phyloP scores from a whole-genome alignment of 225 moss, liverwort and hornwort species.

The Pseudisothecium myosuroides region DNA sequence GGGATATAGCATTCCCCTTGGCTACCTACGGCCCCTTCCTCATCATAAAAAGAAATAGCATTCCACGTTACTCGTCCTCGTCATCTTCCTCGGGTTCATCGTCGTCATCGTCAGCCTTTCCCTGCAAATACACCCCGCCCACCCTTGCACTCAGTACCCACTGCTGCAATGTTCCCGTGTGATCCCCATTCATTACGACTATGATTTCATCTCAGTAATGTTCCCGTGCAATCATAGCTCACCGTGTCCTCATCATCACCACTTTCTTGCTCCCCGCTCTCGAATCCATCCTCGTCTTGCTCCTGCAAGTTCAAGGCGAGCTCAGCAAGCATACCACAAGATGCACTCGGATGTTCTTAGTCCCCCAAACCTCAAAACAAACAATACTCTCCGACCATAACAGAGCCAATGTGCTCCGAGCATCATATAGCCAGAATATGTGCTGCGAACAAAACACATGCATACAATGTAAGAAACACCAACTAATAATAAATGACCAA shows the following conservation, averaged over 20 bases:
- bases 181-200: background rate
- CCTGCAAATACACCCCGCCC: conserved; percentile 18
- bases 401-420: background rate
- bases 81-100: conserved; percentile 89
- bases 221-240: background rate
- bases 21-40: background rate
- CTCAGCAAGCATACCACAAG: background rate
- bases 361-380: background rate
- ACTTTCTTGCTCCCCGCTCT: conserved; percentile 74
- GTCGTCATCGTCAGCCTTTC: conserved; percentile 82
- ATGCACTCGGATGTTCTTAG: background rate
- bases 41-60: background rate
- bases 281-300: conserved; percentile 76
- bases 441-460: background rate
- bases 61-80: conserved; percentile 24
- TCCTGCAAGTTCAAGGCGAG: conserved; percentile 38
- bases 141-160: background rate
- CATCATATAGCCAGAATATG: background rate
- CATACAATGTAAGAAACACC: background rate
- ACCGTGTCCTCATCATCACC: conserved; percentile 75
- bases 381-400: background rate
- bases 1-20: background rate
- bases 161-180: background rate
- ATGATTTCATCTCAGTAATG: background rate
- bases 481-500: background rate